Conservation (phyloP, 2,329 filamentous ascomycete species). For the Penicillium nordicum region DNA sequence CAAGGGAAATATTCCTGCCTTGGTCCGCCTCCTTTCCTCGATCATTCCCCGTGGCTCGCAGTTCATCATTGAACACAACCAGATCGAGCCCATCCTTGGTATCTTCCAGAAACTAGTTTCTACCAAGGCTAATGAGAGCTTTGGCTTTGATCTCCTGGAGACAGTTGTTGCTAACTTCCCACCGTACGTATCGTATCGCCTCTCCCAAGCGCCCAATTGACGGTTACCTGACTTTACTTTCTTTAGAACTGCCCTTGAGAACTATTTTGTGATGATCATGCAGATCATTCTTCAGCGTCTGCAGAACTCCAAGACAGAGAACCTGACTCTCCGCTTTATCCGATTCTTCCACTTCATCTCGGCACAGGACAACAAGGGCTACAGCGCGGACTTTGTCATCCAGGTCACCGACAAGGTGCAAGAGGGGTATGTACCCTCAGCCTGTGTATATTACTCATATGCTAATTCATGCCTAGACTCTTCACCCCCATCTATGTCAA, state of each 20-base stretch:
- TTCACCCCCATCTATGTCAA: slow-evolving; percentile 82
- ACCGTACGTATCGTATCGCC: slow-evolving; percentile 55
- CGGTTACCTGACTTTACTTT: not conserved
- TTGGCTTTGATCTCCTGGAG: slow-evolving; percentile 88
- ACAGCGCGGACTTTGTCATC: slow-evolving; percentile 91
- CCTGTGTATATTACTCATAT: not conserved
- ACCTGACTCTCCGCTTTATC: slow-evolving; percentile 80
- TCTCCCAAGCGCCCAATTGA: not conserved
- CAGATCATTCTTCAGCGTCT: slow-evolving; percentile 74
- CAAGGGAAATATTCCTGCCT: slow-evolving; percentile 86
- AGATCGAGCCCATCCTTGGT: slow-evolving; percentile 82
- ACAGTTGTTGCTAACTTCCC: slow-evolving; percentile 70
- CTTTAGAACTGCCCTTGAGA: slow-evolving; percentile 60
- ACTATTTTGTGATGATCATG: slow-evolving; percentile 76
- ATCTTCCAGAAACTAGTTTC: slow-evolving; percentile 90
- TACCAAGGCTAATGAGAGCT: slow-evolving; percentile 77
- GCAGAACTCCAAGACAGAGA: slow-evolving; percentile 72
- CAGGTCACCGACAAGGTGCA: slow-evolving; percentile 78
- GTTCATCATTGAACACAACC: slow-evolving; percentile 71
- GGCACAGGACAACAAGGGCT: slow-evolving; percentile 72
- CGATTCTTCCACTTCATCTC: slow-evolving; percentile 93
- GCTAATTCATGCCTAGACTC: slow-evolving; percentile 45
- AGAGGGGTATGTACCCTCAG: slow-evolving; percentile 49
- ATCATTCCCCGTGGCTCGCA: slow-evolving; percentile 75
- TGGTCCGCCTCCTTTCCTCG: slow-evolving; percentile 77